Evolutionary conservation across 495 filamentous ascomycete species (phyloP).

Genomic region (Aspergillus diversus): DNA sequence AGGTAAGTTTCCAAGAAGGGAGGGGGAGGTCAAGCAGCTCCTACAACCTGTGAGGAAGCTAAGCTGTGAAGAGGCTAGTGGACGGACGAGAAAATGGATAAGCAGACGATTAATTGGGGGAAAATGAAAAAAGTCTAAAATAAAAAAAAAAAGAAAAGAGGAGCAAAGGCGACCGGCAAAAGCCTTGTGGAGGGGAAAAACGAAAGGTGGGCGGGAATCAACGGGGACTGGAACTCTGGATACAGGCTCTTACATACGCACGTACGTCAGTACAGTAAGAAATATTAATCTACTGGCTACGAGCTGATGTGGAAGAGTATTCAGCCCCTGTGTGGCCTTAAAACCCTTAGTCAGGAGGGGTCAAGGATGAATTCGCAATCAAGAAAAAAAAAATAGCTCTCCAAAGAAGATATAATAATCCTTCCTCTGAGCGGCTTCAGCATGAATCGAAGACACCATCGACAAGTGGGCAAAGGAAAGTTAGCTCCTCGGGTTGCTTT

Average conservation of each 20-base stretch:
- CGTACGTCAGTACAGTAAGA: constrained; percentile 13
- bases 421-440: too few relatives aligned
- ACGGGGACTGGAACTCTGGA: constrained; percentile 10
- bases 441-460: too few relatives aligned
- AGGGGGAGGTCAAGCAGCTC: constrained; percentile 17
- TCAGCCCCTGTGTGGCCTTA: constrained; percentile 13
- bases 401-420: too few relatives aligned
- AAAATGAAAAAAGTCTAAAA: constrained; percentile 15
- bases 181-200: constrained; percentile 17
- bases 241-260: background rate
- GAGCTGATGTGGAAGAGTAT: background rate
- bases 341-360: constrained; percentile 10
- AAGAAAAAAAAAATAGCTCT: constrained; percentile 3
- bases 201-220: constrained; percentile 16
- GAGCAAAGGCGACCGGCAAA: constrained; percentile 20
- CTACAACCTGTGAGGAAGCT: constrained; percentile 13
- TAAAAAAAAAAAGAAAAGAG: constrained; percentile 18
- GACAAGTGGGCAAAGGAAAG: background rate
- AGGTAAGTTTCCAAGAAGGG: constrained; percentile 11
- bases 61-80: constrained; percentile 17
- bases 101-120: constrained; percentile 19
- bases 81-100: constrained; percentile 19
- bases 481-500: background rate
- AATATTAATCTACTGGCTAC: constrained; percentile 1
- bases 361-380: constrained; percentile 14